A percentile compares a stretch with the other conserved stretches of the same genome.
These are phyloP conservation scores for Pseudogymnoascus sp. DNA, from an alignment of 2,329 filamentous ascomycete genomes.

Conservation along the genomic window DNA sequence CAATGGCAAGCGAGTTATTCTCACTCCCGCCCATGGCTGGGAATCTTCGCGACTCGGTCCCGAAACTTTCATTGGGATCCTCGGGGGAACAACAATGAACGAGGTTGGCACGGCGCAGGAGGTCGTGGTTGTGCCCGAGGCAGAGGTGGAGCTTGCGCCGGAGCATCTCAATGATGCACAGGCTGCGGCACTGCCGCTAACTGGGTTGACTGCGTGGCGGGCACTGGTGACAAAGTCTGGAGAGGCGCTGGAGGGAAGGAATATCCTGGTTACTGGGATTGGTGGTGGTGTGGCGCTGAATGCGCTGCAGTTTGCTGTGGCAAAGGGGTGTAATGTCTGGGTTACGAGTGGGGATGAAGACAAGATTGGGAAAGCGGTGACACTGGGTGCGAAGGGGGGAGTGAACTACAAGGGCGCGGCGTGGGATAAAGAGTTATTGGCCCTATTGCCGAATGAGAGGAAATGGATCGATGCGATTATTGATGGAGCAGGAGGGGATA, in stretches of 20 bases:
- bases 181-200: constrained; percentile 76
- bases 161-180: constrained; percentile 64
- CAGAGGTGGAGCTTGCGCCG: constrained; percentile 70
- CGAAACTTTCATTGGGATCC: constrained; percentile 59
- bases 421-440: constrained; percentile 72
- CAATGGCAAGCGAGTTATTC: constrained; percentile 62
- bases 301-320: constrained; percentile 71
- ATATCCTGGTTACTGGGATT: constrained; percentile 83
- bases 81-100: constrained; percentile 60
- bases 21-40: constrained; percentile 78
- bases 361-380: constrained; percentile 63
- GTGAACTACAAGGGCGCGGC: constrained; percentile 69
- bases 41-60: constrained; percentile 62
- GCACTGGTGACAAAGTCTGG: constrained; percentile 73
- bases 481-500: constrained; percentile 83
- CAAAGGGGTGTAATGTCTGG: constrained; percentile 43
- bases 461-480: constrained; percentile 74
- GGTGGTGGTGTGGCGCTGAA: constrained; percentile 86
- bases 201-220: constrained; percentile 81
- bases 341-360: constrained; percentile 49
- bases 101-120: constrained; percentile 68
- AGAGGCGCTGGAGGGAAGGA: constrained; percentile 55
- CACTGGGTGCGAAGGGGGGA: constrained; percentile 72
- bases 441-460: constrained; percentile 55
- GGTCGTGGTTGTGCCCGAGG: constrained; percentile 58